Conservation (phyloP, 2,329 filamentous ascomycete species). For the Cercospora canescens region DNA sequence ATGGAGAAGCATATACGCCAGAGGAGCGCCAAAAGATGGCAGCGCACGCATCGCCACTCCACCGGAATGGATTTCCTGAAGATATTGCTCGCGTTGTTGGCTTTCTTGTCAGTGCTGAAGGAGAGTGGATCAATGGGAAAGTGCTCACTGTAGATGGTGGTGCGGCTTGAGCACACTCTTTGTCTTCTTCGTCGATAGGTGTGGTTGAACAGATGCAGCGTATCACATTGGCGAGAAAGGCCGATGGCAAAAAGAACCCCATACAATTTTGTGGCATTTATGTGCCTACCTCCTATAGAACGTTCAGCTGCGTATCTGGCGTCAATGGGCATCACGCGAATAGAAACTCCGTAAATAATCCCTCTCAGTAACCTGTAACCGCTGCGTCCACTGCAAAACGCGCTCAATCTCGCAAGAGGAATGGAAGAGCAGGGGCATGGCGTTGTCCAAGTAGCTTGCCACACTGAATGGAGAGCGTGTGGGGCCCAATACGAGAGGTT, state of each 20-base stretch:
- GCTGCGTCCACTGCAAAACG: too few species aligned
- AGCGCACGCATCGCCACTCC: slow-evolving; percentile 50
- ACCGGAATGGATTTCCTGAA: slow-evolving; percentile 63
- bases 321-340: too few species aligned
- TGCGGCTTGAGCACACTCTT: not conserved
- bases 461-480: too few species aligned
- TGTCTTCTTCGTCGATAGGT: not conserved
- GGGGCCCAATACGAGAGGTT: too few species aligned
- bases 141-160: slow-evolving; percentile 37
- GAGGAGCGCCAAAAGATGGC: slow-evolving; percentile 26
- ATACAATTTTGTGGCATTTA: too few species aligned
- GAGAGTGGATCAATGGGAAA: slow-evolving; percentile 54
- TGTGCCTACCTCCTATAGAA: too few species aligned
- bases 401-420: too few species aligned
- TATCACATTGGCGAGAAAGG: not conserved
- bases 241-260: not conserved
- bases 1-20: slow-evolving; percentile 43
- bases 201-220: not conserved
- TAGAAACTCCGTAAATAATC: too few species aligned
- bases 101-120: slow-evolving; percentile 55
- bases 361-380: too few species aligned
- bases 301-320: too few species aligned
- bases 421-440: too few species aligned
- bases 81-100: slow-evolving; percentile 64
- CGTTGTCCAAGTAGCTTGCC: too few species aligned